Base-by-base conservation (phyloP, 2,329 filamentous ascomycete genomes). In the Monilinia aucupariae region DNA sequence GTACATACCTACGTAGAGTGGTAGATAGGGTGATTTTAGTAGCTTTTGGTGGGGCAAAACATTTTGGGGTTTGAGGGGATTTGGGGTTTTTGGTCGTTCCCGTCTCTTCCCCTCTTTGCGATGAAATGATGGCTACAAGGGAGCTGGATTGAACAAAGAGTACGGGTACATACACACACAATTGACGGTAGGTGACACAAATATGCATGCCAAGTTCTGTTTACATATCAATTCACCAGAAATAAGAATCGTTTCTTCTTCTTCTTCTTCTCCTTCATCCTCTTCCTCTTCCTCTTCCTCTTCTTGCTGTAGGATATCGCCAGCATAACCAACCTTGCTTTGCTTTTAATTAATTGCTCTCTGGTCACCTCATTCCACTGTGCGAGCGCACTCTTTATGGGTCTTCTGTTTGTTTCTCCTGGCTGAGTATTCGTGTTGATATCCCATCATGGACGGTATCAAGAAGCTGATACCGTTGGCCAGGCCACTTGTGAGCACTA, bases 401-500 rank as follows among this genome's bases (percentile, higher is more conserved):
- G n/a, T n/a, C n/a, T n/a, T n/a, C n/a, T n/a, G n/a, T 43, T 13
- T 34, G 41, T 5, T 55, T 22, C n/a, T 45, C 12, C 39, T 27
- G 7, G 20, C 17, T 22, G 39, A 17, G 1, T 9, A 43, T 15
- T 17, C 7, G 53, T 45, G 12, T 22, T 55, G 43, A 27, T 20
- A 22, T 43, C 10, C 27, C 30, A 52, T 54, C 25, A 70, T 71
- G 68, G 32, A 63, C n/a, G 22, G 50, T 17, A 48, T 58, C 13
- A 56, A 55, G 1, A 71, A 62, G 53, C 55, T 66, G 49, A 58
- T 65, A 32, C 47, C 67, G 3, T 64, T 65, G 30, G 66, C 59
- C 22, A 64, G 65, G n/a, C 69, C 70, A n/a, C 60, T 70, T 48
- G 68, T 71, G 64, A 68, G 70, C 62, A 41, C 37, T 41, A 13